These are phyloP conservation scores for Marsdenia floribunda DNA, from an alignment of 257 asterid species.

Conservation along the genomic window DNA sequence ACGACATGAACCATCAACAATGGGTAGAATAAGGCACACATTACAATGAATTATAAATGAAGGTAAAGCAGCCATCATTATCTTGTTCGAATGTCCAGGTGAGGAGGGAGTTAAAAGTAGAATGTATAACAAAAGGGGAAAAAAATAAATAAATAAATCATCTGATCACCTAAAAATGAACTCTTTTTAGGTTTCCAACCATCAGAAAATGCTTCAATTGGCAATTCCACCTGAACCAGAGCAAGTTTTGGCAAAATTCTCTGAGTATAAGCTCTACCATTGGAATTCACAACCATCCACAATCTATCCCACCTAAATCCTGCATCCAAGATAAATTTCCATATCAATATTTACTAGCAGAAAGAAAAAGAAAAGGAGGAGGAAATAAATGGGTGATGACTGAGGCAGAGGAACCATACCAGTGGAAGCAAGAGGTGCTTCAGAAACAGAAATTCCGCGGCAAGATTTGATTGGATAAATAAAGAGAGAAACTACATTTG, in stretches of 20 bases:
- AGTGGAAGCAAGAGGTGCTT: constrained; percentile 44
- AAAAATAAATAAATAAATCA: background rate
- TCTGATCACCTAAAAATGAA: constrained; percentile 21
- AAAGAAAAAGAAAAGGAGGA: too few relatives aligned
- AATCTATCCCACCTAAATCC: constrained; percentile 32
- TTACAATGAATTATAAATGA: too few relatives aligned
- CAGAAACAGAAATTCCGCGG: constrained; percentile 52
- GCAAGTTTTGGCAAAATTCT: constrained; percentile 31
- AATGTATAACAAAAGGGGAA: too few relatives aligned
- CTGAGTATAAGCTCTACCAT: constrained; percentile 28
- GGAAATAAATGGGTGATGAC: too few relatives aligned
- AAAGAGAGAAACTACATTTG: constrained; percentile 37
- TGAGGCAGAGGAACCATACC: constrained; percentile 20
- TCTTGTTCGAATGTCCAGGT: too few relatives aligned
- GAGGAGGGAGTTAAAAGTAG: too few relatives aligned
- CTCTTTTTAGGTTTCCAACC: constrained; percentile 21
- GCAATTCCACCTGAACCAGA: constrained; percentile 24
- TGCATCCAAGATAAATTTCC: constrained; percentile 2
- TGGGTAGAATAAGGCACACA: too few relatives aligned
- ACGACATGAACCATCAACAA: too few relatives aligned
- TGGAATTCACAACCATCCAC: constrained; percentile 31
- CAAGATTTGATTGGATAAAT: constrained; percentile 65
- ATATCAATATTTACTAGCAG: too few relatives aligned
- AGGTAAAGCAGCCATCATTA: background rate
- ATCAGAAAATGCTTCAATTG: constrained; percentile 23